Base-by-base conservation (phyloP, 805 yeast species). In the Wickerhamiella kazuoi region DNA sequence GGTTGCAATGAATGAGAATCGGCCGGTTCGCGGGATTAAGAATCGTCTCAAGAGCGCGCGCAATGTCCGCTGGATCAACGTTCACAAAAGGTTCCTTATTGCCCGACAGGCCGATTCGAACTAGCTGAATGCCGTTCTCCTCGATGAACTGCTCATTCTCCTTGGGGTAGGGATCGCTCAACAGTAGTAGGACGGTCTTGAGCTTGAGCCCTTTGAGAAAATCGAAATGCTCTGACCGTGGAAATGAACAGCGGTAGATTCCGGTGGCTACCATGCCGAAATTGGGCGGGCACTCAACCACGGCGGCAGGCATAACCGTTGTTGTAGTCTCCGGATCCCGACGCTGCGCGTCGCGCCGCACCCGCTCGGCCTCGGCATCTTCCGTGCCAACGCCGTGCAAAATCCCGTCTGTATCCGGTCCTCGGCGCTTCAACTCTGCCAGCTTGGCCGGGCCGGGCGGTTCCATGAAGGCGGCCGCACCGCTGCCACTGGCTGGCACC, bases 71-170 rank as follows among this genome's bases (percentile, higher is more conserved):
- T 3, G 68, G 67, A 6, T 76, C 69, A 26, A 74, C 56, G 23
- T 56, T 53, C 5, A 53, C 57, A 46, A 54, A 50, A 30, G 59
- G 59, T 43, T 54, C 59, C 38, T 90, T 90, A 56, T 90, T 90
- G 6, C 97, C 98, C 34, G 90, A 76, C 74, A 90, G 71, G 1
- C 96, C 95, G 30, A 87, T 75, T 57, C 84, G 97, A 52, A 75
- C 81, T 30, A 86, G 64, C 48, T 69, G 60, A 36, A 90, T 83
- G 17, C 67, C 66, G 37, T 82, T 67, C 30, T 65, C 61, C 30
- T 65, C 54, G 42, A 82, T 60, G 51, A 82, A 84, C 36, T 72
- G 72, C 30, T 56, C 48, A 51, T 86, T 83, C 46, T 79, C 82
- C 24, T 62, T 65, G 0, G 98, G 96, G 52, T 87, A 87, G 20